Evolutionary conservation across 257 asterid species (phyloP).

Genomic region (Solanum pimpinellifolium): DNA sequence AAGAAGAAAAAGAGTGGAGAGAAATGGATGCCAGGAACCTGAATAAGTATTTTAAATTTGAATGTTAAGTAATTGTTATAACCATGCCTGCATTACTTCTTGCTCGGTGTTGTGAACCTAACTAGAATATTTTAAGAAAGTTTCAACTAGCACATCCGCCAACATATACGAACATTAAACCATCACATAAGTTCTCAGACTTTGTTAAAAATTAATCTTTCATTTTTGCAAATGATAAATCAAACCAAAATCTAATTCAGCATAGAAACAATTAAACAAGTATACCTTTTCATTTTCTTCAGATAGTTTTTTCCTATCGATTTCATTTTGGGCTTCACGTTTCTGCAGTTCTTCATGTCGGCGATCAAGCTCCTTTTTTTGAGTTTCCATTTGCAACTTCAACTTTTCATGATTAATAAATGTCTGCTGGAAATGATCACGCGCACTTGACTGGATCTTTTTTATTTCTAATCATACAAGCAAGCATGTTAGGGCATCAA

Average conservation of each 20-base stretch:
- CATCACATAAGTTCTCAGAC: neutral
- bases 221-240: neutral
- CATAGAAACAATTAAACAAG: slow-evolving; percentile 1
- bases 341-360: slow-evolving; percentile 59
- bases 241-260: neutral
- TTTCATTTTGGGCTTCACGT: slow-evolving; percentile 74
- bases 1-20: neutral
- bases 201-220: neutral
- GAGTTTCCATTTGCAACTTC: slow-evolving; percentile 55
- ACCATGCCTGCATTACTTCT: neutral
- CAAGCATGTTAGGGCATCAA: slow-evolving; percentile 9
- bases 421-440: slow-evolving; percentile 70
- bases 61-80: neutral
- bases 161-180: neutral
- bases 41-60: neutral
- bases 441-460: slow-evolving; percentile 66
- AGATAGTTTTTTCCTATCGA: slow-evolving; percentile 50
- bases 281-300: slow-evolving; percentile 79
- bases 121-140: neutral
- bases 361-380: slow-evolving; percentile 59
- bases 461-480: slow-evolving; percentile 45
- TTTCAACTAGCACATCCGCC: neutral
- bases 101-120: neutral
- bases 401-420: slow-evolving; percentile 67
- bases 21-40: neutral